Evolutionary conservation across 2,329 filamentous ascomycete genomes (phyloP), one percentile per base, ranked within the genome.

Genomic region (Diaporthe eres): DNA sequence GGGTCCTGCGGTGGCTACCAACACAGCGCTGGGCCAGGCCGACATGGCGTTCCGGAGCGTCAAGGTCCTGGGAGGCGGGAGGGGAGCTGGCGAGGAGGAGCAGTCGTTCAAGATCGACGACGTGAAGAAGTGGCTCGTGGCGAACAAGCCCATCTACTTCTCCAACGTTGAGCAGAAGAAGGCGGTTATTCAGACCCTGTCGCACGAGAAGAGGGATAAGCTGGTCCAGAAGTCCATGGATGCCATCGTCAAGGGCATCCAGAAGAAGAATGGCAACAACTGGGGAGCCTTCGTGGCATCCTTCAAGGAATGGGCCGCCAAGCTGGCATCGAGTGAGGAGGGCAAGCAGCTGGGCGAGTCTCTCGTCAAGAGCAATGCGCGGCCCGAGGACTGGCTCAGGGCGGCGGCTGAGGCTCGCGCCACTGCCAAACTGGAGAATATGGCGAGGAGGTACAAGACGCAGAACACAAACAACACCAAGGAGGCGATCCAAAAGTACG

Each of bases 41-140:
- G 83, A 83, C 78, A 79, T 82, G 25, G 85, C 81, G 12, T 60
- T 86, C 65, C 83, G 83, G 22, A 81, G 82, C 77, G 84, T 86
- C 80, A 82, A 85, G 22, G 77, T 86, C 57, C 79, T 87, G 61
- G 84, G 82, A 15, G 83, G 85, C 74, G 86, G 83, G 7, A 74
- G 78, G 60, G 71, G 82, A 0, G 86, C 82, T 80, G 79, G 82
- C 73, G 49, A 78, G 44, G 73, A 81, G 71, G 53, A 79, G 53
- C 75, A 81, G 72, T 75, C 71, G 13, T 58, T 75, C 17, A 47
- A 78, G 39, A 70, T 80, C 19, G 71, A 77, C 42, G 82, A 82
- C 13, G 79, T 82, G 49, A 75, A 79, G 76, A 68, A 74, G 42
- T 78, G 77, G 74, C 80, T 78, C 60, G 72, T 68, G 19, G 70